Conservation (phyloP, 2,329 filamentous ascomycete genomes). For the Penicillium glabrum region DNA sequence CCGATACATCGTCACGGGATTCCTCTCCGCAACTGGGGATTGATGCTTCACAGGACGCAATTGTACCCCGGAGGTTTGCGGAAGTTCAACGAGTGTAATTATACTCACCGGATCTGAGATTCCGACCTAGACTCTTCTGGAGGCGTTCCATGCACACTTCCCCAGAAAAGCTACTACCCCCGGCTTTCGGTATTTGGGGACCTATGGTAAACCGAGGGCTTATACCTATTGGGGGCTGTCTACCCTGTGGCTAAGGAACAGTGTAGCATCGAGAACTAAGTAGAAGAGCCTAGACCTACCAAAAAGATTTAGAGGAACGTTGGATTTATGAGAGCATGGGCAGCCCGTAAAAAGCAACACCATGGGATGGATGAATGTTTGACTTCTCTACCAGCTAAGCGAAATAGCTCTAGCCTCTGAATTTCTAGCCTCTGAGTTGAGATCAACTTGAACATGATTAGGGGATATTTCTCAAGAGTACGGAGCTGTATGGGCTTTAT, state of each 20-base stretch:
- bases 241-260: neutral
- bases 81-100: neutral
- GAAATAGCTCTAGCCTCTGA: too few species aligned
- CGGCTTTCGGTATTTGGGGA: neutral
- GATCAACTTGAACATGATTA: too few species aligned
- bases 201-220: neutral
- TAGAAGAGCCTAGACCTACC: neutral
- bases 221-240: neutral
- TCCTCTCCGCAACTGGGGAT: neutral
- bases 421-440: too few species aligned
- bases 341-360: too few species aligned
- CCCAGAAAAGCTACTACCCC: neutral
- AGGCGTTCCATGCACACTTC: neutral
- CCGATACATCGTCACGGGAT: constrained; percentile 15
- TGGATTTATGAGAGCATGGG: too few species aligned
- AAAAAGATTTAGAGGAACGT: neutral
- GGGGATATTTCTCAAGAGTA: too few species aligned
- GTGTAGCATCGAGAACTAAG: neutral
- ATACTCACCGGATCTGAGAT: neutral
- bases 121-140: neutral
- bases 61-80: neutral
- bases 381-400: too few species aligned
- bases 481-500: too few species aligned
- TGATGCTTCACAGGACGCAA: neutral
- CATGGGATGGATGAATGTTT: too few species aligned